A percentile compares a stretch with the other conserved stretches of the same genome.
phyloP scores from a whole-genome alignment of 2,329 filamentous ascomycete genomes.

The Neonectria sp. region DNA sequence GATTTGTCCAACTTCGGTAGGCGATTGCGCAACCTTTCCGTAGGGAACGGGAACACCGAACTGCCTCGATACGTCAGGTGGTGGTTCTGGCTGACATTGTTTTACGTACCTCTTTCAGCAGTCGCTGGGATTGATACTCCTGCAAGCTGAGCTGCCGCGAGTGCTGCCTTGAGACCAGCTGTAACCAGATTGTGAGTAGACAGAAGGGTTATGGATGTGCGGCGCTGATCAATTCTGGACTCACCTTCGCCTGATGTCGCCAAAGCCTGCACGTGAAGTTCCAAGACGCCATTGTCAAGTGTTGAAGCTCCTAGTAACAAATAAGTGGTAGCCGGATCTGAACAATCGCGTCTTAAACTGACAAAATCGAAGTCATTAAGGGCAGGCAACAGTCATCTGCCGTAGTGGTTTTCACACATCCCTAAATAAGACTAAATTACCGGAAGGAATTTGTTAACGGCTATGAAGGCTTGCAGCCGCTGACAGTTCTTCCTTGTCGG shows the following conservation, averaged over 20 bases:
- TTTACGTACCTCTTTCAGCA: constrained; percentile 43
- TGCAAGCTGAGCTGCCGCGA: constrained; percentile 43
- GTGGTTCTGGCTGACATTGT: neutral
- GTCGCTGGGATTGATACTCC: constrained; percentile 46
- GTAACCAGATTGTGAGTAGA: neutral
- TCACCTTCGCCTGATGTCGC: neutral
- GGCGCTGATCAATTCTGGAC: neutral
- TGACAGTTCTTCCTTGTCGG: too few relatives aligned
- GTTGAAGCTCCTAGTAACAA: neutral
- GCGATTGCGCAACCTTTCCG: constrained; percentile 39
- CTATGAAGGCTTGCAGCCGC: too few relatives aligned
- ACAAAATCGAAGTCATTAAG: neutral
- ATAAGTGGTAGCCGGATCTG: neutral
- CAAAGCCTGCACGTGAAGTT: neutral
- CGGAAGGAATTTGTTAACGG: too few relatives aligned
- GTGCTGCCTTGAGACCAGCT: neutral
- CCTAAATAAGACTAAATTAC: too few relatives aligned
- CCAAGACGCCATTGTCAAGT: neutral
- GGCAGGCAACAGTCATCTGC: too few relatives aligned
- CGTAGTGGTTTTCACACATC: too few relatives aligned
- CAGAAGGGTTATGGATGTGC: too few relatives aligned
- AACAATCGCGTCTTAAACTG: neutral
- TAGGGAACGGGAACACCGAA: constrained; percentile 44
- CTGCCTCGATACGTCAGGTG: constrained; percentile 28
- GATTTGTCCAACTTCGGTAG: constrained; percentile 38